Evolutionary conservation across 805 yeast species (phyloP), one percentile per base, ranked within the genome.

Genomic region (Candida tibetensis): DNA sequence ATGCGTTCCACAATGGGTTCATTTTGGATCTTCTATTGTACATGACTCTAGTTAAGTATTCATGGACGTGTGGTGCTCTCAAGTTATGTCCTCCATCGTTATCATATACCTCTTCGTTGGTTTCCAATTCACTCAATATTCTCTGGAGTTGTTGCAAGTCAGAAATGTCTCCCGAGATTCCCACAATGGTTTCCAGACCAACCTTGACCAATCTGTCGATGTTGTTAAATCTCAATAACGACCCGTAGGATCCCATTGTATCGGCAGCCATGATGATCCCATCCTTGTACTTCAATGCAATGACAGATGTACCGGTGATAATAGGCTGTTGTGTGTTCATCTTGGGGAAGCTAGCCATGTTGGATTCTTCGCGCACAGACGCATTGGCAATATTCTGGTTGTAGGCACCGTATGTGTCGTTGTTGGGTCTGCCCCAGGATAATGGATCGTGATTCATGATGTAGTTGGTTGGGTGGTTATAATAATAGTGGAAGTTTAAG

Each of bases 201-300:
- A 91, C 95, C 41, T 77, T 77, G 54, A 89, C 66, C 52, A 93
- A 69, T 59, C 99, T 81, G 60, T 91, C 95, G 43, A 86, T 74
- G 61, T 90, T 81, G 44, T 76, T 82, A 66, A 91, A 85, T 52
- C 96, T 77, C 45, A 95, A 80, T 47, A 93, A 71, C 2, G 97
- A 88, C 0, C 99, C 99, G 59, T 91, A 93, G 0, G 97, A 83
- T 10, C 74, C 96, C 63, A 91, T 66, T 53, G 86, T 86, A 60
- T 93, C 99, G 4, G 99, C 97, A 2, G 99, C 98, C 64, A 93
- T 73, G 27, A 93, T 78, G 32, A 93, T 82, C 28, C 99, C 99
- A 49, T 84, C 85, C 46, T 85, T 72, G 70, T 82, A 93, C 66
- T 90, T 93, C 64, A 91, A 75, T 6, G 93, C 95, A 51, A 93